phyloP scores from a whole-genome alignment of 805 yeast species.

The Hanseniaspora hatyaiensis region DNA sequence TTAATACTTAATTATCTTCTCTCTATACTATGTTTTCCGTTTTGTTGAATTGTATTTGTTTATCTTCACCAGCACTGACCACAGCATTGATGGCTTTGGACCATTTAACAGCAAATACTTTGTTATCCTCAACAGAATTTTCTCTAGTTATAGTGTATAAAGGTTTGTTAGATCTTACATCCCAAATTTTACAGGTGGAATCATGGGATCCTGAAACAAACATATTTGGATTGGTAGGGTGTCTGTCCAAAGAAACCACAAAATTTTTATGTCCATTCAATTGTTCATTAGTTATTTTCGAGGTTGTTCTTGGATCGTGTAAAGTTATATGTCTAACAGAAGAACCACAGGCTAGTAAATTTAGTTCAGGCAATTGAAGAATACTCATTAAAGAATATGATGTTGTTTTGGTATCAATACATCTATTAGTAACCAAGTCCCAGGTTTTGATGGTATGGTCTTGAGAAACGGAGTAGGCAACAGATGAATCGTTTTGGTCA shows the following conservation, averaged over 20 bases:
- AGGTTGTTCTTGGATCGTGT: constrained; percentile 75
- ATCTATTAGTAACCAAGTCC: constrained; percentile 80
- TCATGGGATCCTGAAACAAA: constrained; percentile 90
- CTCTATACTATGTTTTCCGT: constrained; percentile 29
- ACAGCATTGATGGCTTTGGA: constrained; percentile 58
- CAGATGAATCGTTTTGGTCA: constrained; percentile 60
- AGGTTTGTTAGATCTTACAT: constrained; percentile 71
- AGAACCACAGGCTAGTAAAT: constrained; percentile 82
- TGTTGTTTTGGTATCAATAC: constrained; percentile 79
- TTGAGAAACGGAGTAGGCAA: constrained; percentile 87
- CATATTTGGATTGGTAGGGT: constrained; percentile 71
- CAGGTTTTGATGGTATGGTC: constrained; percentile 93
- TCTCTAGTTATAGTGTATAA: constrained; percentile 76
- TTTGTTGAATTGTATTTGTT: constrained; percentile 73
- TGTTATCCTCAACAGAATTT: constrained; percentile 38
- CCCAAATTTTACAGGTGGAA: constrained; percentile 93
- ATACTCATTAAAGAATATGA: constrained; percentile 74
- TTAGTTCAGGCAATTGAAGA: constrained; percentile 51
- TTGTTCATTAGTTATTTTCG: constrained; percentile 56
- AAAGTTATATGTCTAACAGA: constrained; percentile 93
- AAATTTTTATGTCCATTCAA: constrained; percentile 84
- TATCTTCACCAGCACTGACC: constrained; percentile 88
- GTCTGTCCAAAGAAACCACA: constrained; percentile 64
- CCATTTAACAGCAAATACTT: constrained; percentile 86
- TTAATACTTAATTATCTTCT: background rate